A percentile compares a stretch with the other conserved stretches of the same genome.
Conservation (phyloP, 371 early-diverging fungal species). For the Mucor indicus region DNA sequence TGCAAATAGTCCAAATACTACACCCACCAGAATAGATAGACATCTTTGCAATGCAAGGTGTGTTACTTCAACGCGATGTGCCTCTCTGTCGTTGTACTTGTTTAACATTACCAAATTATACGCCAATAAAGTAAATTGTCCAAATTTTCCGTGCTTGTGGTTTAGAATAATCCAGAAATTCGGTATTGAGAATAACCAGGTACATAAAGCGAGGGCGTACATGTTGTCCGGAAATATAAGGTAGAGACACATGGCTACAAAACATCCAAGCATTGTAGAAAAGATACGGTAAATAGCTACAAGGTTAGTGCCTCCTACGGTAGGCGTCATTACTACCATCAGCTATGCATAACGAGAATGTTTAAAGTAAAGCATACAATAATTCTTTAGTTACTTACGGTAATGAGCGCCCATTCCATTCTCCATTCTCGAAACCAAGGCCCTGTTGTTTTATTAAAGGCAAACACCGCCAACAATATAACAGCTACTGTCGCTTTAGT, state of each 20-base stretch:
- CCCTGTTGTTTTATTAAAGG: slow-evolving; percentile 62
- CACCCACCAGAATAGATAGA: slow-evolving; percentile 70
- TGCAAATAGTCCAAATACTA: slow-evolving; percentile 53
- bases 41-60: slow-evolving; percentile 66
- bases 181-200: slow-evolving; percentile 67
- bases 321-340: slow-evolving; percentile 80
- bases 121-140: slow-evolving; percentile 70
- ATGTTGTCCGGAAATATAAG: slow-evolving; percentile 47
- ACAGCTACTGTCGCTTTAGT: slow-evolving; percentile 65
- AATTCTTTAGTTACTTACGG: slow-evolving; percentile 47
- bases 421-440: slow-evolving; percentile 59
- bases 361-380: not conserved
- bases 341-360: slow-evolving; percentile 15
- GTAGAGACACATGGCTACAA: slow-evolving; percentile 56
- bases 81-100: slow-evolving; percentile 69
- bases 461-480: slow-evolving; percentile 60
- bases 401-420: slow-evolving; percentile 79
- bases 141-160: slow-evolving; percentile 69
- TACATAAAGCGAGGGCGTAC: slow-evolving; percentile 45
- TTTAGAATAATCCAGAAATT: slow-evolving; percentile 66
- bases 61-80: slow-evolving; percentile 52
- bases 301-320: slow-evolving; percentile 77
- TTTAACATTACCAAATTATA: slow-evolving; percentile 75
- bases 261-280: slow-evolving; percentile 69
- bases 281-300: slow-evolving; percentile 69